Evolutionary conservation across 108 stramenopile genomes (phyloP).

Genomic region (Poteriospumella lacustris): DNA sequence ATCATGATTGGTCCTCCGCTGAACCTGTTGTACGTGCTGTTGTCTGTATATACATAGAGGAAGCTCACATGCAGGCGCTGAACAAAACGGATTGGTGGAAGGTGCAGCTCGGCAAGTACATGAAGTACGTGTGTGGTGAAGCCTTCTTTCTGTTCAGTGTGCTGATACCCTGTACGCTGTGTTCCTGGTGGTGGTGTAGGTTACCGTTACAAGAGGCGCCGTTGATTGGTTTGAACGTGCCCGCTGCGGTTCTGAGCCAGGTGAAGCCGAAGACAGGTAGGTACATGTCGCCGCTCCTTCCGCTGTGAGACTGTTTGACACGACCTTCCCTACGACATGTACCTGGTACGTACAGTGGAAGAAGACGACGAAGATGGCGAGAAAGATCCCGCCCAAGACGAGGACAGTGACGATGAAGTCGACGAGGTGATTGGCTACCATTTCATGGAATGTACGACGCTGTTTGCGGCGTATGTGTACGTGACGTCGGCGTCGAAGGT

Average conservation of each 20-base stretch:
- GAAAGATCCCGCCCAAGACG: neutral
- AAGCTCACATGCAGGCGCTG: neutral
- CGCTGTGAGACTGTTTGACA: neutral
- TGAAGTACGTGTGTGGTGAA: neutral
- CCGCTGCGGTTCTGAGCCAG: neutral
- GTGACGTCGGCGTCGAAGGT: conserved; percentile 3
- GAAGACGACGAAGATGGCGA: neutral
- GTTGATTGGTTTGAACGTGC: neutral
- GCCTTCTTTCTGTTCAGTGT: too few relatives aligned
- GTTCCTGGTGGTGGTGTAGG: neutral
- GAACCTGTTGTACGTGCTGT: too few relatives aligned
- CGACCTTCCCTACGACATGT: neutral
- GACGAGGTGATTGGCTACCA: conserved; percentile 2
- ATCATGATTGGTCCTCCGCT: too few relatives aligned
- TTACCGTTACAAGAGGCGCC: conserved; percentile 9
- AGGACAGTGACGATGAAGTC: conserved; percentile 14
- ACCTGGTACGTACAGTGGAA: neutral
- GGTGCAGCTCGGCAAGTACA: conserved; percentile 11
- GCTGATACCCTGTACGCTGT: too few relatives aligned
- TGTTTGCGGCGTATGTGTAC: conserved; percentile 17
- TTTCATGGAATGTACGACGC: conserved; percentile 11
- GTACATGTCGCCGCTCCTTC: neutral
- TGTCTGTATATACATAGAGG: too few relatives aligned
- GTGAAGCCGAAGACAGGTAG: neutral
- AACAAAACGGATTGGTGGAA: conserved; percentile 2